These are phyloP conservation scores for Barbarea vulgaris DNA, from an alignment of 345 rosid genomes.

Conservation along the genomic window DNA sequence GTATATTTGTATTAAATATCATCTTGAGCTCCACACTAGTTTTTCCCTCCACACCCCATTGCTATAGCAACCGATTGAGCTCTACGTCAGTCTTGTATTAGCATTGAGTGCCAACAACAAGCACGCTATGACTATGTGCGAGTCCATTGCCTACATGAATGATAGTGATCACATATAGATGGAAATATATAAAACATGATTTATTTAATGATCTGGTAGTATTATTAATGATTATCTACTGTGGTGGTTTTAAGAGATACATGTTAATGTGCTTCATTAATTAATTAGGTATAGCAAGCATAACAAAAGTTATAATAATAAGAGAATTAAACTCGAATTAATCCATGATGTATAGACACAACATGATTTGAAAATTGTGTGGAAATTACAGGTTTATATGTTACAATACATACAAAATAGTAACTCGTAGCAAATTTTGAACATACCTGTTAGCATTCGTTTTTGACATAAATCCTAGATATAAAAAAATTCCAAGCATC, in stretches of 20 bases:
- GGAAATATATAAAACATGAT: too few species aligned
- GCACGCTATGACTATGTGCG: too few species aligned
- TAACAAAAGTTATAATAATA: neutral
- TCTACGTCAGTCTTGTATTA: too few species aligned
- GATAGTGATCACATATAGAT: too few species aligned
- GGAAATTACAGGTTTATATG: neutral
- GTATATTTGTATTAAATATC: too few species aligned
- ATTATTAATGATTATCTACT: neutral
- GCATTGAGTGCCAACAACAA: too few species aligned
- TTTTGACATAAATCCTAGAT: conserved; percentile 2
- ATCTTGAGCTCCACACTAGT: too few species aligned
- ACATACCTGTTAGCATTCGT: neutral
- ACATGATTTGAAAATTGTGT: neutral
- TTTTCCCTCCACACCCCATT: too few species aligned
- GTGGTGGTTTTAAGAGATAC: neutral
- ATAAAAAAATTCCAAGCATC: neutral
- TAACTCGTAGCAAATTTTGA: neutral
- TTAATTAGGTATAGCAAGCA: neutral
- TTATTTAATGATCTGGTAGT: neutral
- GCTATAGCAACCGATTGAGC: too few species aligned
- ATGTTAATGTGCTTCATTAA: neutral
- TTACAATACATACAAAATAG: conserved; percentile 18
- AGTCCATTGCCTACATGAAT: too few species aligned
- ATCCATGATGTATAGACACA: neutral
- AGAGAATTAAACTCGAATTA: neutral